Base-by-base conservation (phyloP, 1,284 basidiomycete genomes). In the Sporisorium sorghi region DNA sequence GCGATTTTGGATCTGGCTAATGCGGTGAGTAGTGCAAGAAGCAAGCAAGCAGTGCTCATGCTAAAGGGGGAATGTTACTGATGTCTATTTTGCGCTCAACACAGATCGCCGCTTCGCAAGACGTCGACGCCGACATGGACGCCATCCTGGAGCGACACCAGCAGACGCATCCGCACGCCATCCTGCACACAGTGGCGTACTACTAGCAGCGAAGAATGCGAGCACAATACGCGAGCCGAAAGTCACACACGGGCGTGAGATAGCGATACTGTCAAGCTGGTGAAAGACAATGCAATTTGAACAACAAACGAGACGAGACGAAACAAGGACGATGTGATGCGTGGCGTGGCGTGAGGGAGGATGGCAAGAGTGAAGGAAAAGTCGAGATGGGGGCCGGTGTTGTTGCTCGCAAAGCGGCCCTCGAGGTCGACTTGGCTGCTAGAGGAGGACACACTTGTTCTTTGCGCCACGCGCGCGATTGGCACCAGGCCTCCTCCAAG, bases 1-100 rank as follows among this genome's bases (percentile, higher is more conserved):
- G 94, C 96, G 1, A 96, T 99, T 78, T 87, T 99, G 33, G 96
- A 96, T 79, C 88, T 99, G n/a, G 93, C 93, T 12, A 87, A 90
- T 51, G 91, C 93, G 59, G 95, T 96, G 82, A 40, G 37, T 40
- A 12, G 3, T 40, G 14, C 37, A 3, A 19, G 1, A 19, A 6
- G n/a, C 6, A 19, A 1, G 3, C 35, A 17, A 17, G 5, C 17
- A n/a, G 14, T n/a, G 15, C 5, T n/a, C n/a, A n/a, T n/a, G n/a
- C n/a, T n/a, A n/a, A n/a, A n/a, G n/a, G n/a, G n/a, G n/a, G n/a
- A n/a, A n/a, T n/a, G n/a, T n/a, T n/a, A n/a, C n/a, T n/a, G n/a
- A n/a, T n/a, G n/a, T n/a, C n/a, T n/a, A n/a, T n/a, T n/a, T 87
- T 93, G 86, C 14, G 32, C 28, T 23, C 37, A 48, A 7, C 24